Evolutionary conservation across 441 rosid species (phyloP).

Genomic region (Erodium trifolium): DNA sequence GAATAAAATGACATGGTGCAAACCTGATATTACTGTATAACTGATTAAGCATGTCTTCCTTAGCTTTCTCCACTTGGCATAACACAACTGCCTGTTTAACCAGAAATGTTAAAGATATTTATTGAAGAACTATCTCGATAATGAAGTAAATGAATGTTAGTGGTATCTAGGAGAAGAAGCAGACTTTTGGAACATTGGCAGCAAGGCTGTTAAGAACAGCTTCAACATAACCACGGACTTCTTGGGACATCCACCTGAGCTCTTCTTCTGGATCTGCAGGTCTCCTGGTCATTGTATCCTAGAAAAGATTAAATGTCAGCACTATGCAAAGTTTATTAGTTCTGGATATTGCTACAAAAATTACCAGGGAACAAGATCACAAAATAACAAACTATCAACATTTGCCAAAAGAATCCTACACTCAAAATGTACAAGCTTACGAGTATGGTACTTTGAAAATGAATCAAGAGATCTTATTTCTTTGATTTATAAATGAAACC

Average conservation of each 20-base stretch:
- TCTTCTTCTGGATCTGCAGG: constrained; percentile 99
- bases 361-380: too few relatives aligned
- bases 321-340: not conserved
- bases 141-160: not conserved
- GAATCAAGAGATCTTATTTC: not conserved
- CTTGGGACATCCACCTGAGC: constrained; percentile 99
- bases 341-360: too few relatives aligned
- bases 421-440: too few relatives aligned
- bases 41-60: constrained; percentile 98
- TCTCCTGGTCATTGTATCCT: constrained; percentile 91
- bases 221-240: constrained; percentile 99
- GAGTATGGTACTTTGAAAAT: not conserved
- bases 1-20: constrained; percentile 10
- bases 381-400: too few relatives aligned
- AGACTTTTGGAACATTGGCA: constrained; percentile 97
- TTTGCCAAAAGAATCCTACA: too few relatives aligned
- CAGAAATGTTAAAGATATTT: constrained; percentile 19
- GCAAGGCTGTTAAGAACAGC: constrained; percentile 99
- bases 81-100: constrained; percentile 90
- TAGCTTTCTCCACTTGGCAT: constrained; percentile 99
- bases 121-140: constrained; percentile 7
- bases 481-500: not conserved
- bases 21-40: constrained; percentile 93
- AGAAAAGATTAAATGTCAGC: constrained; percentile 13
- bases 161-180: constrained; percentile 20